Evolutionary conservation across 2,329 filamentous ascomycete species (phyloP), one percentile per base, ranked within the genome.

Genomic region (Cladosporium sp.): DNA sequence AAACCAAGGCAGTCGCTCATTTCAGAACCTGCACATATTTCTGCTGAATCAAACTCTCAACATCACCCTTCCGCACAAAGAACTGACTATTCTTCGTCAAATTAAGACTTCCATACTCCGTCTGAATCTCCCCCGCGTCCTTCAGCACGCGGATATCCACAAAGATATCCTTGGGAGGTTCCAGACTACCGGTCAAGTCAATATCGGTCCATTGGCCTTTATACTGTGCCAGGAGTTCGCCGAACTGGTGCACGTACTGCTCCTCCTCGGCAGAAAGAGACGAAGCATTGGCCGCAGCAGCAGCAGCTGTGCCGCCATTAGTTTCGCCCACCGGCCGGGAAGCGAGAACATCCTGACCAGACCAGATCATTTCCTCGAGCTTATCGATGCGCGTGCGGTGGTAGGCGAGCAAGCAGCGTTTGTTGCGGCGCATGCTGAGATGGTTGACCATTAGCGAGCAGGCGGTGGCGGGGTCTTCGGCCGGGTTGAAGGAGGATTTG

Each of bases 171-270:
- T 83, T 82, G n/a, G 93, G 93, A 19, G 93, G 93, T 64, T 95
- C 90, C 64, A 98, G 74, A 63, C 87, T 93, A 27, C 93, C 93
- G 2, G 93, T 96, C 49, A 98, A 74, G 69, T 98, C 93, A 58
- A 98, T 86, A 66, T 98, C 93, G 16, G 92, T 97, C 92, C 92
- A 98, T 63, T 95, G 90, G 1, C 93, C 93, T 68, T 98, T 98
- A 70, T 94, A 96, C 2, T 90, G 88, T n/a, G 92, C 89, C 49
- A 98, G 73, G 57, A 98, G 75, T 62, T 98, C 91, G 57, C 86
- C 85, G 65, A 96, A 98, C 63, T 91, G 85, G 53, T 92, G 79
- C 51, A 95, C 87, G 64, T 96, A 98, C 61, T 97, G 93, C 68
- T 96, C 91, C 68, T 98, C 93, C 66, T 97, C 92, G 0, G 93